Base-by-base conservation (phyloP, 169 alveolate genomes). In the Babesia divergens region DNA sequence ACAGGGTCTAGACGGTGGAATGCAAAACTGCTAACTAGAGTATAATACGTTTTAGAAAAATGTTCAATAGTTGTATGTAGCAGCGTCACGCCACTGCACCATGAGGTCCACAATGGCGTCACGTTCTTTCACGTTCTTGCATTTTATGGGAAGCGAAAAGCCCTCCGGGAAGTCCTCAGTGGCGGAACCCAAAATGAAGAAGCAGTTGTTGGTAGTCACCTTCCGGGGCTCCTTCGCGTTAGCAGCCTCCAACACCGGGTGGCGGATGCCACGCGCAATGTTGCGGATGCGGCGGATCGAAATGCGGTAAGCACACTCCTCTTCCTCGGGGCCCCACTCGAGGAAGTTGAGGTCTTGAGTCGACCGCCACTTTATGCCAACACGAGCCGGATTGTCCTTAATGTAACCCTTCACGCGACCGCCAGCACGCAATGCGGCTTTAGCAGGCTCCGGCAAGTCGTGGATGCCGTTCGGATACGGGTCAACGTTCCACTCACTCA, bases 381-480 rank as follows among this genome's bases (percentile, higher is more conserved):
- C 83, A 34, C 93, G 85, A 32, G 65, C 34, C 29, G 83, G 84
- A 26, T 85, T 87, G 26, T 89, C 89, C 32, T 75, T 54, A 26
- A 71, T 71, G 52, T 69, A 77, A 29, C 84, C 84, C 89, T 89
- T 90, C 42, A 68, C 70, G 37, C 65, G 49, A 2, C 94, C 95
- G 18, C 97, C 97, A 50, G 89, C 89, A 32, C 97, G 89, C 37
- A 94, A 84, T 18, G 92, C 67, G 31, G 91, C 95, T 74, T 92
- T 93, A 38, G 88, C 84, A 49, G 83, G 79, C 28, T 91, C 89
- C 9, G 97, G 93, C 38, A 94, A 67, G 46, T 94, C 97, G 65
- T 94, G 97, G 16, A 91, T 95, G 42, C 97, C 97, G 69, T 94
- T 91, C 24, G 96, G 95, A 56, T 94, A 94, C 11, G 97, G 97